Conservation (phyloP, 345 rosid species). For the Reutealis trisperma region DNA sequence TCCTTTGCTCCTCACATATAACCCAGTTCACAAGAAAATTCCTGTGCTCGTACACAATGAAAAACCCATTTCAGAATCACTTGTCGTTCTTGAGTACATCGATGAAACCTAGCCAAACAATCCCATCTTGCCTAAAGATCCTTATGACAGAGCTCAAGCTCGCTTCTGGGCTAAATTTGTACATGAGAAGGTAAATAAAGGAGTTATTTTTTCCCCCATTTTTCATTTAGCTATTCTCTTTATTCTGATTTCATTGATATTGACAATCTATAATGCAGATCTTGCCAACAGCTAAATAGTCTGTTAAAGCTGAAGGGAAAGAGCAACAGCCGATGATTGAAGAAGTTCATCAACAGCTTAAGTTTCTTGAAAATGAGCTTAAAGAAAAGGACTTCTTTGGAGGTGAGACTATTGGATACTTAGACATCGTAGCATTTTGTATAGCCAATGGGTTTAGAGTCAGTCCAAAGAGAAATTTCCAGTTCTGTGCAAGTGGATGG, state of each 20-base stretch:
- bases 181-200: slow-evolving; percentile 6
- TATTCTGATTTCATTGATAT: too few species aligned
- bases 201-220: not conserved
- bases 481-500: slow-evolving; percentile 1
- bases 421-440: slow-evolving; percentile 15
- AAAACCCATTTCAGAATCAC: slow-evolving; percentile 21
- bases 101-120: slow-evolving; percentile 16
- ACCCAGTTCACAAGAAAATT: slow-evolving; percentile 20
- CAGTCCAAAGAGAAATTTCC: slow-evolving; percentile 8
- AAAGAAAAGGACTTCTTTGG: slow-evolving; percentile 17
- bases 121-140: slow-evolving; percentile 20
- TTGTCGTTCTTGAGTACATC: slow-evolving; percentile 22
- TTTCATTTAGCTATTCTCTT: not conserved
- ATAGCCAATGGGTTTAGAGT: not conserved
- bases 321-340: not conserved
- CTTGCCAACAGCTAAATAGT: not conserved
- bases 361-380: slow-evolving; percentile 18
- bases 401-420: slow-evolving; percentile 19
- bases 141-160: not conserved
- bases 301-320: not conserved
- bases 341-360: slow-evolving; percentile 1
- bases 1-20: slow-evolving; percentile 6
- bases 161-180: slow-evolving; percentile 27
- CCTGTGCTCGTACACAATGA: slow-evolving; percentile 27
- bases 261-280: slow-evolving; percentile 8